Evolutionary conservation across 2,329 filamentous ascomycete genomes (phyloP).

Genomic region (Sclerotinia sclerotiorum): DNA sequence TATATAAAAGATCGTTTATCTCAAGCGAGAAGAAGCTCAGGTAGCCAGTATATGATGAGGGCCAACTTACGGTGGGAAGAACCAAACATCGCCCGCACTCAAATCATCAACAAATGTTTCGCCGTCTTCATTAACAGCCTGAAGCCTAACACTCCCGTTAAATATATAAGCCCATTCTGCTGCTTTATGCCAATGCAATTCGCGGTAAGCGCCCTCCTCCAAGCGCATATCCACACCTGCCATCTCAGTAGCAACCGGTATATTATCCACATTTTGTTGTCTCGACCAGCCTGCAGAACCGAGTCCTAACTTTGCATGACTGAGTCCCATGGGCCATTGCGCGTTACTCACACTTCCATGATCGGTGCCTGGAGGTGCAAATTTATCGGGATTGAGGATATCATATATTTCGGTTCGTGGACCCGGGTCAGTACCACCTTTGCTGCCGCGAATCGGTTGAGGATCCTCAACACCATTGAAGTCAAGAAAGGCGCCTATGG

Average conservation of each 20-base stretch:
- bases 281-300: conserved; percentile 73
- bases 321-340: conserved; percentile 59
- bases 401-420: conserved; percentile 69
- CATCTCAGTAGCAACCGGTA: conserved; percentile 66
- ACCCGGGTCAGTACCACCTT: conserved; percentile 53
- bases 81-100: conserved; percentile 76
- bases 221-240: conserved; percentile 79
- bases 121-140: conserved; percentile 71
- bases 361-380: conserved; percentile 72
- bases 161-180: conserved; percentile 78
- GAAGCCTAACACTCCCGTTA: conserved; percentile 68
- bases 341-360: conserved; percentile 69
- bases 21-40: background rate
- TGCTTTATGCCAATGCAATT: conserved; percentile 80
- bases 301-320: conserved; percentile 50
- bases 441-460: conserved; percentile 54
- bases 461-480: conserved; percentile 53
- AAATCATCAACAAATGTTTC: conserved; percentile 77
- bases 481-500: conserved; percentile 54
- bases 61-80: conserved; percentile 63
- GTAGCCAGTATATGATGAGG: background rate
- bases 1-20: background rate
- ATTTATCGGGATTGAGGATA: conserved; percentile 67
- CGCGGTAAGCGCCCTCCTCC: conserved; percentile 69
- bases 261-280: conserved; percentile 67